Evolutionary conservation across 2,329 filamentous ascomycete genomes (phyloP).

Genomic region (Coniella vitis): DNA sequence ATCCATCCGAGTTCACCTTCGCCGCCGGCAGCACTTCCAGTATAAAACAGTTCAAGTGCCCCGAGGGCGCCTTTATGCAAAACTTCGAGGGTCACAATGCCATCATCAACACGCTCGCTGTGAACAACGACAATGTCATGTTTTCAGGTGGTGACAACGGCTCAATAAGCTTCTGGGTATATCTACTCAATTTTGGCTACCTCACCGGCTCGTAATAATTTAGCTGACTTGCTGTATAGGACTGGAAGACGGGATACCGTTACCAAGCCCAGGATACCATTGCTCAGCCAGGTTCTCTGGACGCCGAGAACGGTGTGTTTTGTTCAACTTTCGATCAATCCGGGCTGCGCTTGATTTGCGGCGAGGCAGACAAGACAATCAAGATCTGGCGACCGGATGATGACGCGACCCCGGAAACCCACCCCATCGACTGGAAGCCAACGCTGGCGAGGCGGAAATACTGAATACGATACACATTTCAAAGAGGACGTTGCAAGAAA

Average conservation of each 20-base stretch:
- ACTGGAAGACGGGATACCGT: constrained; percentile 93
- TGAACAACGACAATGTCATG: constrained; percentile 91
- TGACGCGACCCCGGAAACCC: constrained; percentile 79
- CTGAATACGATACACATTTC: constrained; percentile 29
- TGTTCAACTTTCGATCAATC: constrained; percentile 87
- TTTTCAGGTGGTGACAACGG: constrained; percentile 96
- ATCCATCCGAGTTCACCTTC: constrained; percentile 94
- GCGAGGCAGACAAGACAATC: constrained; percentile 96
- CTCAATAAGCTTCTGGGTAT: constrained; percentile 82
- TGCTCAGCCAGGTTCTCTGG: constrained; percentile 87
- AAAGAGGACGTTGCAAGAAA: background rate
- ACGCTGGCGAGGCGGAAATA: constrained; percentile 71
- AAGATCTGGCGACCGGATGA: constrained; percentile 98
- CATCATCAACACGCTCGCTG: constrained; percentile 89
- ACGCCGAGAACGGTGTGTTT: constrained; percentile 93
- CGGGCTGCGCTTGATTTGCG: constrained; percentile 81
- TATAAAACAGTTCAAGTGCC: constrained; percentile 99
- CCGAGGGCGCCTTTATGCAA: constrained; percentile 97
- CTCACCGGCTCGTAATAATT: background rate
- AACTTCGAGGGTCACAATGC: constrained; percentile 96
- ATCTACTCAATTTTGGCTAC: background rate
- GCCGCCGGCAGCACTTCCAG: constrained; percentile 84
- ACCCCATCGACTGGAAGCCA: constrained; percentile 90
- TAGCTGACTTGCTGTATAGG: constrained; percentile 28
- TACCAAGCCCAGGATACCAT: constrained; percentile 88